Conservation (phyloP, 371 early-diverging fungal species). For the Entomophthora muscae region DNA sequence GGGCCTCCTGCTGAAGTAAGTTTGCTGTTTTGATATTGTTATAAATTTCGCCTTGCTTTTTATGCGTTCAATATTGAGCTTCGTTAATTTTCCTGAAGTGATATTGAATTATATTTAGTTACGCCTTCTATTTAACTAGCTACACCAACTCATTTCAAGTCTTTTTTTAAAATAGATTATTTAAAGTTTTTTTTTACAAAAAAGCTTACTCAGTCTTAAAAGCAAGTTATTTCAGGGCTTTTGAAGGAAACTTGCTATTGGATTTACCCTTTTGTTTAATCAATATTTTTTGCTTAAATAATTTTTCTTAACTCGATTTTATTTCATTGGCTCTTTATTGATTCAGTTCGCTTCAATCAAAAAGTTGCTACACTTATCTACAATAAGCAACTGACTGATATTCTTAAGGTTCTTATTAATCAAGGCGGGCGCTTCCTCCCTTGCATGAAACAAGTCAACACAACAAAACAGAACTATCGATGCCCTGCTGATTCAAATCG, state of each 20-base stretch:
- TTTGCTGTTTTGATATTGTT: not conserved
- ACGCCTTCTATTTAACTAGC: not conserved
- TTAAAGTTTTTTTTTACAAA: not conserved
- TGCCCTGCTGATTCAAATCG: not conserved
- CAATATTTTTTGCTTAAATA: not conserved
- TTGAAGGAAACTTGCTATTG: not conserved
- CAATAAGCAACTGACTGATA: no score
- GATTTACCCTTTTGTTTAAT: not conserved
- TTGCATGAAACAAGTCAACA: not conserved
- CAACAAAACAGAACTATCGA: not conserved
- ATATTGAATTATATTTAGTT: not conserved
- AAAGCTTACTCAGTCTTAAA: no score
- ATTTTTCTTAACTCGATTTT: not conserved
- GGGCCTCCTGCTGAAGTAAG: slow-evolving; percentile 3
- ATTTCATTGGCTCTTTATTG: not conserved
- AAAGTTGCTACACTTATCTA: no score
- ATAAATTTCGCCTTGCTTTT: not conserved
- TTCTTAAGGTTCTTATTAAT: slow-evolving; percentile 6
- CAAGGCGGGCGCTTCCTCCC: slow-evolving; percentile 5
- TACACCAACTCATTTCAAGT: not conserved
- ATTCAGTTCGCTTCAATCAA: not conserved
- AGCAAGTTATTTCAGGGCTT: no score
- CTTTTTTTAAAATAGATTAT: not conserved
- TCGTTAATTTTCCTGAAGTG: not conserved
- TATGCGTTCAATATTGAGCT: not conserved